Evolutionary conservation across 1,139 yeast genomes (phyloP), one percentile per base, ranked within the genome.

Genomic region (Yamadazyma atmosphaerica): DNA sequence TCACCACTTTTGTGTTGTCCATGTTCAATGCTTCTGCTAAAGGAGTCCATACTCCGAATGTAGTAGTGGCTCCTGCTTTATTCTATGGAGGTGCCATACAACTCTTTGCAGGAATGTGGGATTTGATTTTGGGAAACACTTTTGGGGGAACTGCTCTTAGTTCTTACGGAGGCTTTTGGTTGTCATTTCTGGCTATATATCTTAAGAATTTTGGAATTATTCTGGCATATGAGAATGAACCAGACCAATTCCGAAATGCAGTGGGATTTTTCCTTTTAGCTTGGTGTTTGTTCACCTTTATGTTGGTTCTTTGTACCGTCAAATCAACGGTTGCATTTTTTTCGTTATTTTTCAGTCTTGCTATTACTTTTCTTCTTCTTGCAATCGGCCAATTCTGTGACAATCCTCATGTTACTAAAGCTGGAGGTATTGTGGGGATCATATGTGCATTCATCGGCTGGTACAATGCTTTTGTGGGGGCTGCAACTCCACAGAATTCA

Each of bases 81-180:
- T 73, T 74, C 44, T 72, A 74, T 43, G 86, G 89, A 17, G 90
- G 90, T 32, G 68, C 74, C 26, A 74, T 78, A 39, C 85, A 82
- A 55, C 62, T 83, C 37, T 68, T 81, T 43, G 81, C 85, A 15
- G 90, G 90, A 25, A 54, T 79, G 34, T 75, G 84, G 78, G 85
- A 85, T 50, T 65, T 82, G 45, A 69, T 76, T 35, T 67, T 76
- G 36, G 86, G 85, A 43, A 83, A 83, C 59, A 77, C 85, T 8
- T 81, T 78, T 60, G 83, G 83, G 33, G 76, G 74, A 51, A 77
- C 82, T 26, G 84, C 82, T 8, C 77, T 85, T 55, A 66, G 81
- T 36, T 77, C 84, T 40, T 85, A 81, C 55, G 90, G 90, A 37
- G 87, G 86, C 8, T 85, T 83, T 61, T 85, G 90, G 87, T 64